These are phyloP conservation scores for Metschnikowia dekortorum DNA, from an alignment of 805 yeast genomes.

Conservation along the genomic window DNA sequence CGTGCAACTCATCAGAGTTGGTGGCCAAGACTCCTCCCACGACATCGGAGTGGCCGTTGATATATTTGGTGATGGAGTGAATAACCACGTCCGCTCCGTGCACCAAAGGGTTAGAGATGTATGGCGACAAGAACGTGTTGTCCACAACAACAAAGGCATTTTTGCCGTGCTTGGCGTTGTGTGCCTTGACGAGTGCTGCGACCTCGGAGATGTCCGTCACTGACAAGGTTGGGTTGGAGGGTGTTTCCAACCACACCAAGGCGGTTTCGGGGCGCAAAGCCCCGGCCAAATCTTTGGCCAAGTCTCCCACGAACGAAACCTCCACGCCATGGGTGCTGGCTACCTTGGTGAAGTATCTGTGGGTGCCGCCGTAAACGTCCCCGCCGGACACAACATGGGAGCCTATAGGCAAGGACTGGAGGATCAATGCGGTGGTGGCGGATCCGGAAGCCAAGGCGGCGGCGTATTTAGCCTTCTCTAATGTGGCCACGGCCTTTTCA, in stretches of 20 bases:
- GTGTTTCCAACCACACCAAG: constrained; percentile 84
- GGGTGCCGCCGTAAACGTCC: constrained; percentile 91
- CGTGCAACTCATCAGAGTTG: constrained; percentile 55
- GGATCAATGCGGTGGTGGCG: constrained; percentile 72
- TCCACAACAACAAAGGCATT: constrained; percentile 69
- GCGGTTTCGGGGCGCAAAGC: constrained; percentile 59
- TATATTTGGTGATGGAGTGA: constrained; percentile 86
- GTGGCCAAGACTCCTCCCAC: constrained; percentile 82
- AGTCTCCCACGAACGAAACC: constrained; percentile 61
- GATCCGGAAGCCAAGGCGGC: constrained; percentile 83
- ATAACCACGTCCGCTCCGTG: constrained; percentile 86
- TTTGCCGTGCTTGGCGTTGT: constrained; percentile 43
- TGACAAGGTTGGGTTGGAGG: constrained; percentile 81
- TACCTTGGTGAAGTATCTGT: constrained; percentile 83
- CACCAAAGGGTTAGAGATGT: constrained; percentile 75
- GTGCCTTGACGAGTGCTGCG: constrained; percentile 46
- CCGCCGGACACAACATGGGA: constrained; percentile 75
- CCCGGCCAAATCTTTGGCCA: constrained; percentile 53
- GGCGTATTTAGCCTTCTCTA: constrained; percentile 72
- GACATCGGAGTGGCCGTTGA: constrained; percentile 90
- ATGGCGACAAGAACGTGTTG: constrained; percentile 86
- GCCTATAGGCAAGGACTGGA: constrained; percentile 68
- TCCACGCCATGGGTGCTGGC: constrained; percentile 75
- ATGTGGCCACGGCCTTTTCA: constrained; percentile 72
- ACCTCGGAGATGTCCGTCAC: constrained; percentile 71